Percentiles rank a stretch among this genome's conserved stretches.
Conservation (phyloP, 2,329 filamentous ascomycete species). For the Beauveria asiatica region DNA sequence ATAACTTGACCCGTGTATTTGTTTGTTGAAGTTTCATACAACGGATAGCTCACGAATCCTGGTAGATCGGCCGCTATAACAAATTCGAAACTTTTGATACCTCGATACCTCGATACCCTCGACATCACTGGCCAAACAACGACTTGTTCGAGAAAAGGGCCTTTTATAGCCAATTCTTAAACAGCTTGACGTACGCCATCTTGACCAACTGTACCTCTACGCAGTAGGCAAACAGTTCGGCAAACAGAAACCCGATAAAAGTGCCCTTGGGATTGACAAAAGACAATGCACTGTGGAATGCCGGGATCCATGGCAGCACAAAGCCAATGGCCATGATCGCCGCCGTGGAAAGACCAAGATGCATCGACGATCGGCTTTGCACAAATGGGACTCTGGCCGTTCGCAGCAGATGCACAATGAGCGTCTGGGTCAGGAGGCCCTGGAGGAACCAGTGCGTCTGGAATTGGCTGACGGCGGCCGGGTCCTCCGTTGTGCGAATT, state of each 20-base stretch:
- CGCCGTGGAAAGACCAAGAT: conserved; percentile 18
- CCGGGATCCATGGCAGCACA: conserved; percentile 19
- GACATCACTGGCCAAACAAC: no score
- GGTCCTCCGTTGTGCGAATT: conserved; percentile 13
- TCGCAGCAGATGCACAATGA: conserved; percentile 21
- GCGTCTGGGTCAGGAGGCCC: conserved; percentile 21
- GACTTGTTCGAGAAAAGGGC: no score
- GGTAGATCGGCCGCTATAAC: not conserved
- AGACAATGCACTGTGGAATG: conserved; percentile 15
- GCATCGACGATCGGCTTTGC: conserved; percentile 16
- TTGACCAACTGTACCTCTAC: conserved; percentile 21
- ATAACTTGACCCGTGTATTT: not conserved
- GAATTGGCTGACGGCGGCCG: conserved; percentile 13
- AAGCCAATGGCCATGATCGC: conserved; percentile 20
- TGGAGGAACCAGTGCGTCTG: conserved; percentile 23
- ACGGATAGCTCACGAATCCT: not conserved
- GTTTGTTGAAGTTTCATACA: not conserved
- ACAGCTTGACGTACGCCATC: conserved; percentile 19
- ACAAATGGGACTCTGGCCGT: conserved; percentile 20
- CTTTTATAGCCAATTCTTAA: conserved; percentile 19
- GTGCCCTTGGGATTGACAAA: conserved; percentile 16
- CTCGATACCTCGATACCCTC: no score
- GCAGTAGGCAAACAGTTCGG: conserved; percentile 18
- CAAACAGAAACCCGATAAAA: conserved; percentile 18
- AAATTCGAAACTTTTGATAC: not conserved